These are phyloP conservation scores for Erysimum cheiranthoides DNA, from an alignment of 345 rosid genomes.

Conservation along the genomic window DNA sequence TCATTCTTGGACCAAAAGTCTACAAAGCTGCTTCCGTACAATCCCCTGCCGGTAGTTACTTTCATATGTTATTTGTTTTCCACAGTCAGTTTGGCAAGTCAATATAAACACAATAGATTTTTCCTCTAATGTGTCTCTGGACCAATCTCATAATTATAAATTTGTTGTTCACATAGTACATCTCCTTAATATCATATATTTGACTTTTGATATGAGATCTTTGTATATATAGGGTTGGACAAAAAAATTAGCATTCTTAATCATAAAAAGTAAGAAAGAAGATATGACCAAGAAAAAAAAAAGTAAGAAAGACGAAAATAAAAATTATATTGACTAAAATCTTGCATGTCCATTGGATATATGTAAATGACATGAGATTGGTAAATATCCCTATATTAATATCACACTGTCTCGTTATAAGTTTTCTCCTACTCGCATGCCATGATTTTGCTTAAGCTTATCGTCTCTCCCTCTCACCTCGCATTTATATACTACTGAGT, in stretches of 20 bases:
- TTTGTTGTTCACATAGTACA: not conserved
- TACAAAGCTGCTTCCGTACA: no score
- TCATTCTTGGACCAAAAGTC: no score
- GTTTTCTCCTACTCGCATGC: slow-evolving; percentile 16
- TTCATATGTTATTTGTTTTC: no score
- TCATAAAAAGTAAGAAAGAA: not conserved
- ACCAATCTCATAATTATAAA: not conserved
- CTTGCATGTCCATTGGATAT: slow-evolving; percentile 13
- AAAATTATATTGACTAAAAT: not conserved
- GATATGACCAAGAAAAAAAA: not conserved
- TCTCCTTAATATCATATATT: not conserved
- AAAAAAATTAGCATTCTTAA: slow-evolving; percentile 1
- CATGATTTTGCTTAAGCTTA: slow-evolving; percentile 2
- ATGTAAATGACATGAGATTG: not conserved
- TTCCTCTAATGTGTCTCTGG: not conserved
- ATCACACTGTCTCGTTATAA: slow-evolving; percentile 2
- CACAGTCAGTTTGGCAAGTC: no score
- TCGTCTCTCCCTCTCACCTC: not conserved
- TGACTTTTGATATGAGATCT: not conserved
- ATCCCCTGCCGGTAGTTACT: no score
- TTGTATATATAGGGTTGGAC: not conserved
- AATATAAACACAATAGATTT: no score
- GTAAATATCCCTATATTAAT: not conserved
- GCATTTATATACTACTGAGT: not conserved
- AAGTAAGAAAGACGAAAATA: not conserved